Conservation (phyloP, 2,329 filamentous ascomycete species). For the Fusarium equiseti region DNA sequence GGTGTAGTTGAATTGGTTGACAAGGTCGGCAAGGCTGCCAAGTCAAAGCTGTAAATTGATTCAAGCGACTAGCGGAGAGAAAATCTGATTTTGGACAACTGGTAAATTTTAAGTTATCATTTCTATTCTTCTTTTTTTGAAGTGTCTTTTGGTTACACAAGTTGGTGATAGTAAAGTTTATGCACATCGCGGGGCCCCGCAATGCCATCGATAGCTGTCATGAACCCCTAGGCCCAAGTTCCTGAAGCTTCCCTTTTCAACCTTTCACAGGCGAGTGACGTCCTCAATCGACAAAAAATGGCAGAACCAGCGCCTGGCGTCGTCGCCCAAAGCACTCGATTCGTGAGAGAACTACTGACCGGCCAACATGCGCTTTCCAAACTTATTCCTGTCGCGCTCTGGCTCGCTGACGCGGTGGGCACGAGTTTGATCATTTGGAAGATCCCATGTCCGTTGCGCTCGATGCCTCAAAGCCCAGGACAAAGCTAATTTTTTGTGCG, state of each 20-base stretch:
- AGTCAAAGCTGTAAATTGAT: constrained; percentile 48
- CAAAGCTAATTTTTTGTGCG: constrained; percentile 19
- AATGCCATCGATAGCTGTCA: constrained; percentile 22
- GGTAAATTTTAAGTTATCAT: not conserved
- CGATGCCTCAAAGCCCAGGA: not conserved
- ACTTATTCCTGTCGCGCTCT: constrained; percentile 69
- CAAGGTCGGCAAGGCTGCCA: constrained; percentile 60
- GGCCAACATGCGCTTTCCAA: constrained; percentile 64
- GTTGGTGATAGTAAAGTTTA: constrained; percentile 28
- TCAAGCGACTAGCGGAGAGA: not conserved
- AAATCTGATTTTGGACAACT: not conserved
- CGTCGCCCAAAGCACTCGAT: constrained; percentile 46
- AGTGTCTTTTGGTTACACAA: not conserved
- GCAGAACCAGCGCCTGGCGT: constrained; percentile 43
- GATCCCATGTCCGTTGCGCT: constrained; percentile 76
- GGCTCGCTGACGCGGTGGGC: constrained; percentile 77
- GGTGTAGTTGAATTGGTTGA: constrained; percentile 74
- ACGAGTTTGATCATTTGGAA: constrained; percentile 82
- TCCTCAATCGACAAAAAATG: constrained; percentile 43
- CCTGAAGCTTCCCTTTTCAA: constrained; percentile 23
- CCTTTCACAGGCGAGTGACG: constrained; percentile 24
- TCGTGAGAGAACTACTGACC: constrained; percentile 59
- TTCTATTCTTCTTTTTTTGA: not conserved
- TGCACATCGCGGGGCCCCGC: constrained; percentile 45
- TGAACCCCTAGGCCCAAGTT: constrained; percentile 24